These are phyloP conservation scores for Nissolia schottii DNA, from an alignment of 306 rosid species.

Conservation along the genomic window DNA sequence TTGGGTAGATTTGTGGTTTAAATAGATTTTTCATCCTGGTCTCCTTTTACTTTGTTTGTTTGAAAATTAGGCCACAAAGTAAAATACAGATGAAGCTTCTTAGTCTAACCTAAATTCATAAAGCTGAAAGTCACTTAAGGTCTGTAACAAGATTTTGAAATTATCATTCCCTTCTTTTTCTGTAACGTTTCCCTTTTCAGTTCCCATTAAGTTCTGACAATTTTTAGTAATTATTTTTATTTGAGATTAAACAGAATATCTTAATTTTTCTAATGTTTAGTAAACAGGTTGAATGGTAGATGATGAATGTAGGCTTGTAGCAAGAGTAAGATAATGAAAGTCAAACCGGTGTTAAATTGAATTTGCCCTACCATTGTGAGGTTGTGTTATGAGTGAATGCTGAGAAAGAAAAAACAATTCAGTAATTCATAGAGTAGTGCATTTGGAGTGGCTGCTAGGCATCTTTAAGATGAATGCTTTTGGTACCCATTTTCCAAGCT, in stretches of 20 bases:
- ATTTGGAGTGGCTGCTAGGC: neutral
- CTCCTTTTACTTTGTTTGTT: neutral
- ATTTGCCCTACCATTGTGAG: neutral
- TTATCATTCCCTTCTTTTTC: neutral
- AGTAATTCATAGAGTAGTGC: neutral
- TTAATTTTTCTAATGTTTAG: slow-evolving; percentile 4
- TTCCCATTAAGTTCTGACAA: neutral
- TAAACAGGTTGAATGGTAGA: neutral
- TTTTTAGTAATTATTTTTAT: neutral
- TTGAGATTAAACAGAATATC: slow-evolving; percentile 1
- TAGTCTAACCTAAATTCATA: neutral
- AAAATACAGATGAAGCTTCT: neutral
- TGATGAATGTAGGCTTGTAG: neutral
- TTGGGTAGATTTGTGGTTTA: neutral
- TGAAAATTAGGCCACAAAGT: neutral
- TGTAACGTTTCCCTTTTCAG: neutral
- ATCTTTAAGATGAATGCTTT: neutral
- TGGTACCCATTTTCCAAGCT: slow-evolving; percentile 3
- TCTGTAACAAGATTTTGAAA: neutral
- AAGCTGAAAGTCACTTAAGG: neutral
- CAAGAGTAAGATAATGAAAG: neutral
- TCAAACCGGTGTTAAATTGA: neutral
- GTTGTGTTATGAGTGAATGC: neutral
- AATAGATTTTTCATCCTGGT: neutral
- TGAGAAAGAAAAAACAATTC: neutral